phyloP scores from a whole-genome alignment of 208 protist genomes.

The Crithidia expoeki region DNA sequence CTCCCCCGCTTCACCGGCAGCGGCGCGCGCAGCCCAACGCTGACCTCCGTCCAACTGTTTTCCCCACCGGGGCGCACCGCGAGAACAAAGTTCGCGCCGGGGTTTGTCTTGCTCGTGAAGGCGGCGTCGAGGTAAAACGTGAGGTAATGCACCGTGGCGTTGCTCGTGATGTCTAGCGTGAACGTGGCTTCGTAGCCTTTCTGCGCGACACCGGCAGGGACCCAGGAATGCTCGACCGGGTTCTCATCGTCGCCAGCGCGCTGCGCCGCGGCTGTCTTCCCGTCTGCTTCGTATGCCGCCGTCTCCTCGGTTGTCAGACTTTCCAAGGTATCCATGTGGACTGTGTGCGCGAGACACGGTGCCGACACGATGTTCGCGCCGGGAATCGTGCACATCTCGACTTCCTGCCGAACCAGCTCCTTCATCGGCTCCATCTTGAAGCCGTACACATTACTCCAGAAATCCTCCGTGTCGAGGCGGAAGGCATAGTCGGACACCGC shows the following conservation, averaged over 20 bases:
- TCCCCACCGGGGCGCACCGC: conserved; percentile 74
- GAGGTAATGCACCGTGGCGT: conserved; percentile 85
- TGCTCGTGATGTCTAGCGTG: conserved; percentile 45
- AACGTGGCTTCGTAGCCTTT: conserved; percentile 66
- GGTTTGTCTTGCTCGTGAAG: conserved; percentile 73
- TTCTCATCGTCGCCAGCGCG: conserved; percentile 41
- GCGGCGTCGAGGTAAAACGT: conserved; percentile 86
- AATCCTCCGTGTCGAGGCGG: conserved; percentile 85
- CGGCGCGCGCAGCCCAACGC: conserved; percentile 64
- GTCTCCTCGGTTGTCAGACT: conserved; percentile 43
- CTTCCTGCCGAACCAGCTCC: conserved; percentile 76
- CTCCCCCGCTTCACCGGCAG: conserved; percentile 80
- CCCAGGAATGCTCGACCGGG: conserved; percentile 50
- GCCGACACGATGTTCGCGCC: conserved; percentile 73
- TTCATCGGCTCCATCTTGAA: conserved; percentile 93
- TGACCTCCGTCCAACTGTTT: conserved; percentile 87
- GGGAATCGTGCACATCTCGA: conserved; percentile 82
- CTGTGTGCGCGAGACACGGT: conserved; percentile 60
- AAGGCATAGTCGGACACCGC: conserved; percentile 88
- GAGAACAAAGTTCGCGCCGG: conserved; percentile 88
- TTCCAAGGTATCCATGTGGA: conserved; percentile 58
- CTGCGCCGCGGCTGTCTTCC: conserved; percentile 29
- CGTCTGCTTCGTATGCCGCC: conserved; percentile 42
- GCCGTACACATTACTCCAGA: conserved; percentile 94
- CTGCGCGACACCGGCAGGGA: conserved; percentile 45